Evolutionary conservation across 129 eudicot species (phyloP), one percentile per base, ranked within the genome.

Genomic region (Artemisia annua): DNA sequence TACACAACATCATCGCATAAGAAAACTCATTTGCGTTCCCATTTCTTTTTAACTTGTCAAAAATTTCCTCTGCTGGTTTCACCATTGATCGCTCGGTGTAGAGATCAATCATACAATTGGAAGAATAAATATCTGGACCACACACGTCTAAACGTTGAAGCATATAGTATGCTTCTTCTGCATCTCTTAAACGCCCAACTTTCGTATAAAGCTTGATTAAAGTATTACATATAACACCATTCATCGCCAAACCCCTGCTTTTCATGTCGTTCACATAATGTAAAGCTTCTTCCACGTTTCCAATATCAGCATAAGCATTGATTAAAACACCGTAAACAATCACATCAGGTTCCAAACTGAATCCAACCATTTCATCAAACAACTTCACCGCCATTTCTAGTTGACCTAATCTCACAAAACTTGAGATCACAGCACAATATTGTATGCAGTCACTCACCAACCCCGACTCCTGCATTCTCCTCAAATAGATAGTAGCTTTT

Each of bases 1-100:
- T 79, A 57, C 92, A 87, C 75, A 93, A 77, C 96, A 87, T 93
- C 98, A 93, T 93, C 4, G 98, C 97, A 66, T 89, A 90, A 0
- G 98, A 81, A 66, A 93, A 93, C 82, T 93, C 98, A 54, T 87
- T 90, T 22, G 96, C 96, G 1, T 60, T 63, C 64, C 97, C 93
- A 54, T 54, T 77, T 63, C 46, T 71, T 79, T 58, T 55, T 77
- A 93, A 24, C 28, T 80, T 66, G 35, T 84, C 81, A 66, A 93
- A 93, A 16, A 89, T 76, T 59, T 82, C 86, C 76, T 87, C 97
- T 0, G 97, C 97, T 58, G 85, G 86, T 63, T 67, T 75, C 48
- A 84, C 90, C 97, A 90, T 90, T 12, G 83, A 87, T 9, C 89
- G 80, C 28, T 90, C 87, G 18, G 89, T 87, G 66, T 90, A 93